phyloP scores from a whole-genome alignment of 352 stramenopile genomes.

The Pythium phragmitis region DNA sequence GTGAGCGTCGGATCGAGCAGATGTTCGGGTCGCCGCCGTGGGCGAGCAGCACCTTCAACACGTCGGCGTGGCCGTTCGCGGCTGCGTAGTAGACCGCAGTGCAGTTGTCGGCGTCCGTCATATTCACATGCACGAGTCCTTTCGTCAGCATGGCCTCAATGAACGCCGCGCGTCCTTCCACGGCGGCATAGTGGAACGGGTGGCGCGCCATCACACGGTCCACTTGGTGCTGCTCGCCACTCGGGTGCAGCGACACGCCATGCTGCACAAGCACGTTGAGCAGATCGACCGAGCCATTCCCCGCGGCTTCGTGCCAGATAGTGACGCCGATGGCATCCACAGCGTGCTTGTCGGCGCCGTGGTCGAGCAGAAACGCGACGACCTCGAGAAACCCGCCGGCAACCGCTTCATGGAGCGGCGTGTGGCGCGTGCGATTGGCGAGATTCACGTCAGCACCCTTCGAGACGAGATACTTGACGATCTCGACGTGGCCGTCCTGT shows the following conservation, averaged over 20 bases:
- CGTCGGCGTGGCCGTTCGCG: slow-evolving; percentile 56
- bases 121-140: slow-evolving; percentile 63
- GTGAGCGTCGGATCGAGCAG: slow-evolving; percentile 56
- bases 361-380: slow-evolving; percentile 48
- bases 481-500: slow-evolving; percentile 49
- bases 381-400: slow-evolving; percentile 47
- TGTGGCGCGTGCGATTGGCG: slow-evolving; percentile 60
- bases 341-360: slow-evolving; percentile 60
- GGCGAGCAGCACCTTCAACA: slow-evolving; percentile 49
- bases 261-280: slow-evolving; percentile 58
- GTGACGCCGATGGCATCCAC: slow-evolving; percentile 80
- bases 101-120: slow-evolving; percentile 61
- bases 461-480: slow-evolving; percentile 45
- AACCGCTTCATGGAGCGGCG: slow-evolving; percentile 67
- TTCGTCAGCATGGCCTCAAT: slow-evolving; percentile 48
- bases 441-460: slow-evolving; percentile 58
- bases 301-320: slow-evolving; percentile 77
- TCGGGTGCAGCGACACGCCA: slow-evolving; percentile 42
- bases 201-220: slow-evolving; percentile 81
- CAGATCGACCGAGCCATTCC: slow-evolving; percentile 54
- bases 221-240: slow-evolving; percentile 39
- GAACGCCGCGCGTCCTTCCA: slow-evolving; percentile 65
- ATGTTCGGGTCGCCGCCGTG: slow-evolving; percentile 53
- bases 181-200: slow-evolving; percentile 78
- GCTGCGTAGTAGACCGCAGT: slow-evolving; percentile 76